Conservation (phyloP, 2,329 filamentous ascomycete genomes). For the Nemania serpens region DNA sequence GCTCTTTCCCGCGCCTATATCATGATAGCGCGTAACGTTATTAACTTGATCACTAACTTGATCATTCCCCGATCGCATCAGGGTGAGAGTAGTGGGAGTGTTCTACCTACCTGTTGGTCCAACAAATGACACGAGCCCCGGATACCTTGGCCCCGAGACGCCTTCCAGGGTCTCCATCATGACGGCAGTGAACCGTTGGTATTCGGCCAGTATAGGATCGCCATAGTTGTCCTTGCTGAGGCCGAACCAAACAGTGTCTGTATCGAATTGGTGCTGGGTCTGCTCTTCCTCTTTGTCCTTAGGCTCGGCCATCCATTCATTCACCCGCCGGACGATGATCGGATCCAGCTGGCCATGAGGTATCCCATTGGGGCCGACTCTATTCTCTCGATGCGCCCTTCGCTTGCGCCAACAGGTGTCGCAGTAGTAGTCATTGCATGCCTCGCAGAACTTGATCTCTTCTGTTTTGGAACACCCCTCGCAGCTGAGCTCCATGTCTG, state of each 20-base stretch:
- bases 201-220: conserved; percentile 3
- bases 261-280: background rate
- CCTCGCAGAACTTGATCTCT: background rate
- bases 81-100: background rate
- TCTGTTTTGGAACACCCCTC: background rate
- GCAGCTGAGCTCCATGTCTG: background rate
- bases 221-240: background rate
- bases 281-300: background rate
- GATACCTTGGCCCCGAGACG: background rate
- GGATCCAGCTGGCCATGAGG: conserved; percentile 1
- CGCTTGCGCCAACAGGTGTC: background rate
- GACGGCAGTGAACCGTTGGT: background rate
- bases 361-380: background rate
- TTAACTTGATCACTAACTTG: too few relatives aligned
- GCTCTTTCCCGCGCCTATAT: background rate
- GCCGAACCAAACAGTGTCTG: conserved; percentile 2
- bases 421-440: conserved; percentile 7
- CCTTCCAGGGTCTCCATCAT: conserved; percentile 1
- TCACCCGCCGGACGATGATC: background rate
- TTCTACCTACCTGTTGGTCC: background rate
- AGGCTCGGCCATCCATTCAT: background rate
- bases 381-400: background rate
- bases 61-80: background rate
- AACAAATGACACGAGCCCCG: conserved; percentile 1
- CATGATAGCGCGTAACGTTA: background rate